Evolutionary conservation across 768 basidiomycete species (phyloP).

Genomic region (Lactarius hengduanensis): DNA sequence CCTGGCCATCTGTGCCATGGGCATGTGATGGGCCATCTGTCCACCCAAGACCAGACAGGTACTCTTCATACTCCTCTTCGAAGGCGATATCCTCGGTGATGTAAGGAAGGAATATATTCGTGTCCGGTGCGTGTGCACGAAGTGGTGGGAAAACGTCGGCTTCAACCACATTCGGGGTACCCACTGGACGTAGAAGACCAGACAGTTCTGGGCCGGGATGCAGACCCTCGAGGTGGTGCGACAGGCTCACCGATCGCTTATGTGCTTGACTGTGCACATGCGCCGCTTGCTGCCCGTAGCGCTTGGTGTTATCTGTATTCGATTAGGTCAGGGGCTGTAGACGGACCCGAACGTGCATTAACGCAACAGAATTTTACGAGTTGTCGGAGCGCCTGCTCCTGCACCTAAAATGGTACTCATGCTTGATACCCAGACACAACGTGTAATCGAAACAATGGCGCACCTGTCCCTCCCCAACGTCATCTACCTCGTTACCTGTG

Average conservation of each 20-base stretch:
- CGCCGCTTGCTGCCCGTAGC: slow-evolving; percentile 68
- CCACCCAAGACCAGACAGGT: slow-evolving; percentile 83
- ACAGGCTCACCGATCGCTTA: slow-evolving; percentile 79
- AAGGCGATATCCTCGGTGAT: slow-evolving; percentile 93
- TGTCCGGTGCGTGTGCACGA: slow-evolving; percentile 81
- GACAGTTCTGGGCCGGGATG: slow-evolving; percentile 74
- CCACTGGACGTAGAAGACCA: slow-evolving; percentile 68
- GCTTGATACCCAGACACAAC: slow-evolving; percentile 9
- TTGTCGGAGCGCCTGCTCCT: slow-evolving; percentile 91
- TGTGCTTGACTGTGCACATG: slow-evolving; percentile 58
- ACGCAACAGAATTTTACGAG: slow-evolving; percentile 90
- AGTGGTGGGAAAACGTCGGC: slow-evolving; percentile 95
- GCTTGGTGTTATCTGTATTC: slow-evolving; percentile 77
- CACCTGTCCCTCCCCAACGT: slow-evolving; percentile 88
- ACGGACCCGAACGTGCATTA: slow-evolving; percentile 12
- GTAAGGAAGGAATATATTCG: slow-evolving; percentile 83
- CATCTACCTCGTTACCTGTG: slow-evolving; percentile 88
- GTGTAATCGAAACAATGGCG: slow-evolving; percentile 28
- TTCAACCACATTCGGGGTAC: slow-evolving; percentile 76
- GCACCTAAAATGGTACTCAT: slow-evolving; percentile 53
- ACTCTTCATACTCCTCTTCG: slow-evolving; percentile 96
- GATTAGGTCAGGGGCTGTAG: slow-evolving; percentile 24
- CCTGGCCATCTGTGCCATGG: slow-evolving; percentile 38
- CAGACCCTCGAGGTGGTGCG: slow-evolving; percentile 75
- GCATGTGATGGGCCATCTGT: slow-evolving; percentile 53